Conservation (phyloP, 2,329 filamentous ascomycete genomes). For the Claviceps maximensis region DNA sequence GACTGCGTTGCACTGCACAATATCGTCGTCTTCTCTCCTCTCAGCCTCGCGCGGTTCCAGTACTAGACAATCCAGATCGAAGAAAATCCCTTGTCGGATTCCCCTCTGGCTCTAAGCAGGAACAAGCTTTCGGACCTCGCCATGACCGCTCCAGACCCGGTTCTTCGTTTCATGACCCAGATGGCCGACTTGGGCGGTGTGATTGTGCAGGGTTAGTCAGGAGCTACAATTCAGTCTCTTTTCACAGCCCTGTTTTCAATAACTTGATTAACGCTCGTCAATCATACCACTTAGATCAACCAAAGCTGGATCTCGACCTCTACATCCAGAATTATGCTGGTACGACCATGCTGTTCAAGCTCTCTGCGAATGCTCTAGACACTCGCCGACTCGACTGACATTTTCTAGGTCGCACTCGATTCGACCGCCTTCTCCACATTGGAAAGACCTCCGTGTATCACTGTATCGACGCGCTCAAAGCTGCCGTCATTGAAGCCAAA, state of each 20-base stretch:
- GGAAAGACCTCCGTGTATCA: constrained; percentile 66
- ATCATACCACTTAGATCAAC: constrained; percentile 41
- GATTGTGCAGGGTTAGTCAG: constrained; percentile 32
- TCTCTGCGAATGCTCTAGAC: neutral
- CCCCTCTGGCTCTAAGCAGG: neutral
- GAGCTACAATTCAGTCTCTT: neutral
- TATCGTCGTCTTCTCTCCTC: neutral
- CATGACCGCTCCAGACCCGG: constrained; percentile 23
- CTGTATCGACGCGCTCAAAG: constrained; percentile 65
- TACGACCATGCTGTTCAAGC: constrained; percentile 25
- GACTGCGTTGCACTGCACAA: neutral
- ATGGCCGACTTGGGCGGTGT: constrained; percentile 32
- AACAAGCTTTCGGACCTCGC: neutral
- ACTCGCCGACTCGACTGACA: neutral
- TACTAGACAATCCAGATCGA: neutral
- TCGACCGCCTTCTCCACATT: constrained; percentile 70
- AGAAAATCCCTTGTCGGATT: neutral
- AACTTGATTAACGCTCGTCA: neutral
- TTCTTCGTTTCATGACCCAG: constrained; percentile 31
- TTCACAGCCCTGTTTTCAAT: neutral
- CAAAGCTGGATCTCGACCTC: constrained; percentile 82
- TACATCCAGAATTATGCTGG: constrained; percentile 86
- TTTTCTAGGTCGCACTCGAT: constrained; percentile 58
- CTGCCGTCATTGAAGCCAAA: constrained; percentile 65
- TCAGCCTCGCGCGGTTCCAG: neutral